Percentiles rank a stretch among this genome's conserved stretches.
phyloP scores from a whole-genome alignment of 2,329 filamentous ascomycete genomes.

The Claviceps paspali region DNA sequence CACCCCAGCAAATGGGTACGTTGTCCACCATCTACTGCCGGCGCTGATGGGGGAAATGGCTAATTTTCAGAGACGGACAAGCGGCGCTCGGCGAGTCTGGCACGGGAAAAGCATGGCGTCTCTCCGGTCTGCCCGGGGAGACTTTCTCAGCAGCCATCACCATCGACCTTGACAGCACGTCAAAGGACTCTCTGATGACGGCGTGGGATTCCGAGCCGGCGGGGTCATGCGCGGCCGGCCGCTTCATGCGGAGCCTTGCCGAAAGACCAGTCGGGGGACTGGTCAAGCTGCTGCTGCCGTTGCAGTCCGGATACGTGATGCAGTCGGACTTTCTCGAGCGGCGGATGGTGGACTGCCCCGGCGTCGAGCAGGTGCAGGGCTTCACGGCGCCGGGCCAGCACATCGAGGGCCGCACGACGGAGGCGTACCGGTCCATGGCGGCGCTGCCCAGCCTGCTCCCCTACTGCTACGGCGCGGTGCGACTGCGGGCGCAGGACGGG shows the following conservation, averaged over 20 bases:
- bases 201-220: neutral
- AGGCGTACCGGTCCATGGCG: neutral
- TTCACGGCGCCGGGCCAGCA: neutral
- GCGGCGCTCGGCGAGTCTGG: neutral
- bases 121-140: neutral
- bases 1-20: too few species aligned
- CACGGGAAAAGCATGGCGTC: neutral
- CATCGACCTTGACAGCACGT: neutral
- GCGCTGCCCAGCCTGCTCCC: neutral
- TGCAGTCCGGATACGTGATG: neutral
- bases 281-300: neutral
- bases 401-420: neutral
- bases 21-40: too few species aligned
- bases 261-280: neutral
- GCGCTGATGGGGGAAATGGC: too few species aligned
- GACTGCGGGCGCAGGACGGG: too few species aligned
- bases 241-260: neutral
- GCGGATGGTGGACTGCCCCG: neutral
- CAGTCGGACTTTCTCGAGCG: neutral
- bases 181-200: neutral
- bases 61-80: too few species aligned
- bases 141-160: neutral
- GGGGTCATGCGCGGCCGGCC: neutral
- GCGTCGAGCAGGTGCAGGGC: neutral
- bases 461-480: neutral